Evolutionary conservation across 2,329 filamentous ascomycete species (phyloP).

Genomic region (Xylaria sp.): DNA sequence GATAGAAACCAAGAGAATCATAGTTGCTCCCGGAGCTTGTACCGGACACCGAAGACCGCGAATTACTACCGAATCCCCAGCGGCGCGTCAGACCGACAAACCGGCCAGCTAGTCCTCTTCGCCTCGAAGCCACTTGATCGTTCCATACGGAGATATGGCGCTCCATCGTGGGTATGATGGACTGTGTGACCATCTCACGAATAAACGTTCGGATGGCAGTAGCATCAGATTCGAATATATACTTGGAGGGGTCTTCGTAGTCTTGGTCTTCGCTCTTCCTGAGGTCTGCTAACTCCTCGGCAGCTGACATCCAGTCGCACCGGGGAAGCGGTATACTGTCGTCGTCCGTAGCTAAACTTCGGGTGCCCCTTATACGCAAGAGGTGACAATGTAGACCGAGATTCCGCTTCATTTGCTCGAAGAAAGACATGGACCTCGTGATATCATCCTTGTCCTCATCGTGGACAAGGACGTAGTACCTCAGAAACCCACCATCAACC

Average conservation of each 20-base stretch:
- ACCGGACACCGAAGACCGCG: conserved; percentile 54
- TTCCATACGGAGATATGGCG: conserved; percentile 89
- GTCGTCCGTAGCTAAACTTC: conserved; percentile 84
- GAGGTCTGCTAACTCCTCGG: conserved; percentile 76
- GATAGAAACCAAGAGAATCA: conserved; percentile 75
- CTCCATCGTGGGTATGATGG: conserved; percentile 94
- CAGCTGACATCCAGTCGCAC: conserved; percentile 83
- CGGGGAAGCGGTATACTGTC: conserved; percentile 77
- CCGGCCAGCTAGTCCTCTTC: conserved; percentile 83
- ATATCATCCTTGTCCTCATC: conserved; percentile 96
- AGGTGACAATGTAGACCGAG: conserved; percentile 94
- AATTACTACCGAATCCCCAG: conserved; percentile 73
- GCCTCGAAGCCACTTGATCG: conserved; percentile 86
- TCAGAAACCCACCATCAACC: conserved; percentile 85
- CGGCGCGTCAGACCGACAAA: conserved; percentile 91
- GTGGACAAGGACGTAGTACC: conserved; percentile 94
- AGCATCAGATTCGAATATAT: conserved; percentile 87
- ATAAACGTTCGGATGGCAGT: conserved; percentile 84
- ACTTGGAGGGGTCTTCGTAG: conserved; percentile 65
- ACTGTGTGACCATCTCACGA: conserved; percentile 91
- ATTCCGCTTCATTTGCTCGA: conserved; percentile 99
- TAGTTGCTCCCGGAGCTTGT: conserved; percentile 60
- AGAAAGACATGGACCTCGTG: conserved; percentile 77
- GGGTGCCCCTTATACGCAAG: conserved; percentile 74
- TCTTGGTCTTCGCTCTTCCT: conserved; percentile 62